Evolutionary conservation across 2,329 filamentous ascomycete species (phyloP), one percentile per base, ranked within the genome.

Genomic region (Colletotrichum cereale): DNA sequence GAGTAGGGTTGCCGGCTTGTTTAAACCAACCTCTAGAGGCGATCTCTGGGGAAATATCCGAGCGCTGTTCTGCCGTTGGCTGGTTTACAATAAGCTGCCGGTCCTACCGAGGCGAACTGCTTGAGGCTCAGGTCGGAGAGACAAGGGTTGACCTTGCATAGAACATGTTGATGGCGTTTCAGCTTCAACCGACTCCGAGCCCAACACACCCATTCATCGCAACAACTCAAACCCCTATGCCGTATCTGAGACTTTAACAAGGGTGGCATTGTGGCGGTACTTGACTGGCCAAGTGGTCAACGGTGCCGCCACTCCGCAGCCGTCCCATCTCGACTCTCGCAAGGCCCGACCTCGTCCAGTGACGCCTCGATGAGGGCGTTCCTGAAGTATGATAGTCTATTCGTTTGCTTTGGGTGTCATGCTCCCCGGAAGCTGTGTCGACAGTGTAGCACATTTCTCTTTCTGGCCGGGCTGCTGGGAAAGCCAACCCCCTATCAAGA

Each of bases 201-300:
- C 40, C 70, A 65, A 58, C 53, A 48, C 70, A 47, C 44, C 60
- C 66, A 61, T 66, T 67, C 70, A 70, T 72, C 67, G 61, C 70
- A 70, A 62, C 60, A 66, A 72, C 66, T 71, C 70, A 70, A 72
- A 72, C 66, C 60, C 48, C 26, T 71, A 58, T 47, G 47, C 65
- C 31, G 68, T 55, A 64, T 47, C 38, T 60, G 68, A 68, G 58
- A 57, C 65, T 68, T 68, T 68, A 68, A 52, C 52, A 60, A 68
- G 24, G 63, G 65, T 68, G 68, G 68, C 58, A 64, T 71, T 40
- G 58, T 68, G 58, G 65, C 68, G 53, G 68, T 71, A 68, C 65
- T n/a, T 26, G 42, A 52, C 42, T 53, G 57, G 42, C 40, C 42
- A 50, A 67, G 44, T 63, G 52, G 52, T 67, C 16, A 52, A 47